Evolutionary conservation across 257 asterid genomes (phyloP), one percentile per base, ranked within the genome.

Genomic region (Nicotiana paniculata): DNA sequence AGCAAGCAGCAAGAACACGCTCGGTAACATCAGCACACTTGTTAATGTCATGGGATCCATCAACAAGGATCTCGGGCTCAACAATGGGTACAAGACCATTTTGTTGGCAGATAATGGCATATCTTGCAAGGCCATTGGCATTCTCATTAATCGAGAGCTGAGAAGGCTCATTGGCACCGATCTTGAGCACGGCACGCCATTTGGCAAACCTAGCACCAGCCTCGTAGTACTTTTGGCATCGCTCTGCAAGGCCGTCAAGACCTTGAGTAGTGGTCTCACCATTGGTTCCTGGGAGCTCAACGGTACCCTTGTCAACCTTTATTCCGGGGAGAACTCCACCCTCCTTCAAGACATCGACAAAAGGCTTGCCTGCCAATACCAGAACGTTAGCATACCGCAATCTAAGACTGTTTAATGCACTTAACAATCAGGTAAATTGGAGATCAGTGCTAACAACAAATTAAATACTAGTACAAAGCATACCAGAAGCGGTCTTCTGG

Each of bases 191-290:
- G 0, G 94, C 94, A 21, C 94, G 87, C 94, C 94, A 90, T 81
- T 90, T 90, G 33, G 94, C 94, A 1, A 91, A 89, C 70, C 94
- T 77, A 21, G 94, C 94, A 15, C 94, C 94, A 2, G 94, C 94
- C 2, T 79, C 69, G 8, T 91, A 91, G 89, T 89, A 91, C 67
- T 91, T 77, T 5, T 85, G 86, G 85, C 94, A 91, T 18, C 94
- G 92, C 51, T 89, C 87, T 17, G 89, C 92, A 7, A 91, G 89
- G 77, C 88, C 94, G 16, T 89, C 94, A 0, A 91, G 91, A 64
- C 94, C 94, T 82, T 91, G 94, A 54, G 94, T 91, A 64, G 92
- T 88, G 48, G 94, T 91, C 88, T 91, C 93, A 15, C 91, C 94
- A 21, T 89, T 79, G 65, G 94, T 91, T 3, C 94, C 93, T 0